phyloP scores from a whole-genome alignment of 1,139 yeast species.

The Diutina siamensis region DNA sequence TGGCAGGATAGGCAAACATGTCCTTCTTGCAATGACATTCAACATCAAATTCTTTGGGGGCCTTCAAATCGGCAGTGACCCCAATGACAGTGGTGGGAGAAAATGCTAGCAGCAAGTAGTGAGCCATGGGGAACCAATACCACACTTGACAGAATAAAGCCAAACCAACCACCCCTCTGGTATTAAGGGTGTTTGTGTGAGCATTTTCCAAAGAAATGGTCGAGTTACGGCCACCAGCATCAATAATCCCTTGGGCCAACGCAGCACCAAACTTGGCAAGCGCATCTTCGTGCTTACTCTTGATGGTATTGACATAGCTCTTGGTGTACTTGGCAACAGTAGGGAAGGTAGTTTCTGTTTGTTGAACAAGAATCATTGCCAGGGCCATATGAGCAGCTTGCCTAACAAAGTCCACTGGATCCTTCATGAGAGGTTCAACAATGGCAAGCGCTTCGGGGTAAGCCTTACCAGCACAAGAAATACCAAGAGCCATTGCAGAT shows the following conservation, averaged over 20 bases:
- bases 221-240: constrained; percentile 98
- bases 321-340: constrained; percentile 71
- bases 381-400: constrained; percentile 94
- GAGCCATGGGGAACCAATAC: constrained; percentile 98
- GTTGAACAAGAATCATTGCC: constrained; percentile 88
- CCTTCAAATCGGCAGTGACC: constrained; percentile 72
- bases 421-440: constrained; percentile 84
- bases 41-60: constrained; percentile 65
- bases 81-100: constrained; percentile 90
- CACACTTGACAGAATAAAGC: constrained; percentile 87
- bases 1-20: constrained; percentile 83
- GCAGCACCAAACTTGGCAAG: constrained; percentile 97
- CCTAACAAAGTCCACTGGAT: constrained; percentile 93
- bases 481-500: constrained; percentile 93
- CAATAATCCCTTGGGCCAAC: constrained; percentile 92
- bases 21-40: constrained; percentile 75
- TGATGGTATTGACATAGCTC: constrained; percentile 60
- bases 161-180: constrained; percentile 86
- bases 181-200: constrained; percentile 85
- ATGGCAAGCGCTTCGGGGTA: constrained; percentile 83
- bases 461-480: constrained; percentile 94
- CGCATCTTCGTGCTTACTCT: constrained; percentile 90
- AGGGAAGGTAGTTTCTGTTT: constrained; percentile 75
- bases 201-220: constrained; percentile 82
- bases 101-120: constrained; percentile 83